Percentiles rank a stretch among this genome's conserved stretches.
phyloP scores from a whole-genome alignment of 1,139 yeast genomes.

The Sugiyamaella paludigena region DNA sequence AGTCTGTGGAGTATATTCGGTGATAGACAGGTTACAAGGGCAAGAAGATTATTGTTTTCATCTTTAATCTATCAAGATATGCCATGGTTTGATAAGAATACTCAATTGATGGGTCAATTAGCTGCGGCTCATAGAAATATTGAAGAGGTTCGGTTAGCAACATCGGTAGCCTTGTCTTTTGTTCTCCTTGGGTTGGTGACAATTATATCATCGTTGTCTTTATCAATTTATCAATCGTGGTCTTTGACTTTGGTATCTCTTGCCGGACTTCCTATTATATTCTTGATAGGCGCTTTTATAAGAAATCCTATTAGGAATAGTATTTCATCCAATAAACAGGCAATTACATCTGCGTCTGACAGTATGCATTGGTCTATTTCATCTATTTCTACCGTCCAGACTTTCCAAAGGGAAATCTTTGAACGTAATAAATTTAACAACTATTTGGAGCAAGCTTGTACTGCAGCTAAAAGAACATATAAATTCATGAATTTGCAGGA shows the following conservation, averaged over 20 bases:
- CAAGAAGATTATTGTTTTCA: conserved; percentile 47
- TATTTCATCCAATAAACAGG: conserved; percentile 57
- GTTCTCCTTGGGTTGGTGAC: conserved; percentile 53
- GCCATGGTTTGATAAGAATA: conserved; percentile 50
- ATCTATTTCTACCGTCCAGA: conserved; percentile 58
- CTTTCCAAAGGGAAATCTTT: conserved; percentile 53
- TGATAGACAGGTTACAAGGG: conserved; percentile 62
- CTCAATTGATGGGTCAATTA: conserved; percentile 3
- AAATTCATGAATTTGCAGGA: conserved; percentile 55
- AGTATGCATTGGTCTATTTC: conserved; percentile 67
- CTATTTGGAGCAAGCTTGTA: conserved; percentile 46
- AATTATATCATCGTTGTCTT: conserved; percentile 54
- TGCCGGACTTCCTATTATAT: conserved; percentile 69
- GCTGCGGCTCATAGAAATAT: conserved; percentile 49
- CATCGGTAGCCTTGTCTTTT: conserved; percentile 64
- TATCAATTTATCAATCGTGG: conserved; percentile 82
- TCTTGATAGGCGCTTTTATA: conserved; percentile 48
- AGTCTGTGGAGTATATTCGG: conserved; percentile 69
- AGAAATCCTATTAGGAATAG: conserved; percentile 51
- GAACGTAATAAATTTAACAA: conserved; percentile 51
- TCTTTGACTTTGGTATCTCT: conserved; percentile 71
- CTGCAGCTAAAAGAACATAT: conserved; percentile 48
- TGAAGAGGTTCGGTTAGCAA: conserved; percentile 71
- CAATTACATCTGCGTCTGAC: conserved; percentile 56
- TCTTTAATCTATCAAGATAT: conserved; percentile 31